Evolutionary conservation across 208 protist species (phyloP), one percentile per base, ranked within the genome.

Genomic region (Giardia duodenalis): DNA sequence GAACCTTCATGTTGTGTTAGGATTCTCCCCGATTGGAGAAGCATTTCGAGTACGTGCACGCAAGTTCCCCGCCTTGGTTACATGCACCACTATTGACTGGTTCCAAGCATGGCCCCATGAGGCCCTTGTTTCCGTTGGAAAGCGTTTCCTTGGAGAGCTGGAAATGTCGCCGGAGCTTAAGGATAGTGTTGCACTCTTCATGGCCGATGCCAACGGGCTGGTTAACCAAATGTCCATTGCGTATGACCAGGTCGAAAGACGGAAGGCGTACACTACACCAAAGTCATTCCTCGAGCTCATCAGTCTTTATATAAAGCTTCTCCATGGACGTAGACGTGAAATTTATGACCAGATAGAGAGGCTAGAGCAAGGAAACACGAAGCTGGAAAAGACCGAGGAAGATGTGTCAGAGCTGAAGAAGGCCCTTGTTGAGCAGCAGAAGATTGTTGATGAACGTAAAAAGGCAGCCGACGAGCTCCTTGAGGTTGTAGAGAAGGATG

Each of bases 201-300:
- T 99, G 98, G 97, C 97, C 19, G 97, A 96, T 94, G 97, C 96
- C 90, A 97, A 99, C 93, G 94, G 96, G 76, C 96, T 95, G 47
- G 97, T 99, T 30, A 98, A 97, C 67, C 96, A 98, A 30, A 2
- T 96, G 86, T 97, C 96, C 93, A 95, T 97, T 88, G 95, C 96
- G 67, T 99, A 98, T 96, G 96, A 97, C 90, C 92, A 95, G 45
- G 94, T 97, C 87, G 97, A 99, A 94, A 97, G 97, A 93, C 96
- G 98, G 86, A 96, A 97, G 93, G 98, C 97, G 89, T 99, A 99
- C 95, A 99, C 97, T n/a, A 99, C 98, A 46, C 98, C 98, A 86
- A 99, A 99, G 95, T 97, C 96, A 0, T 99, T 98, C 95, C 95
- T 99, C 42, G 98, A 99, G 95, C 96, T 99, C 1, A 99, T 99